Conservation (phyloP, 2,329 filamentous ascomycete genomes). For the Phaeosphaeriaceae sp. region DNA sequence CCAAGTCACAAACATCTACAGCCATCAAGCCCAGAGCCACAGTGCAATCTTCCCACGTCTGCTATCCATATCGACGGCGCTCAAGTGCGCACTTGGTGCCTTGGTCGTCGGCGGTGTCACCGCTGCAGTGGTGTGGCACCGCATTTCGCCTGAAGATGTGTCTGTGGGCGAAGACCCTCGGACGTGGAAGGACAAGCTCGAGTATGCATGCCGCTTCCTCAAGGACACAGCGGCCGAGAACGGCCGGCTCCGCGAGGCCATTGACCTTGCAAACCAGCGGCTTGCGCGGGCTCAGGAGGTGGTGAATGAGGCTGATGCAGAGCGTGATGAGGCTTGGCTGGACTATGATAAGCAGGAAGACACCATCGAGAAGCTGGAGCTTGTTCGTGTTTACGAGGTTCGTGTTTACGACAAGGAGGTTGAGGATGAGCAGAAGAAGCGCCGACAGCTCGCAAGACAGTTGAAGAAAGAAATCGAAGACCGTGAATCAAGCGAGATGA, state of each 20-base stretch:
- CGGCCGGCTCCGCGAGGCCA: background rate
- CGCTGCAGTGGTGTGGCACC: background rate
- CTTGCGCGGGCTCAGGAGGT: background rate
- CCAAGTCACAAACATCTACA: background rate
- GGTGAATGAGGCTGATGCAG: background rate
- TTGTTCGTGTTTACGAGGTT: too few species aligned
- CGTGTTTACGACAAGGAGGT: background rate
- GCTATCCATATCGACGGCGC: background rate
- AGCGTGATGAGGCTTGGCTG: too few species aligned
- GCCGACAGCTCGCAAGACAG: background rate
- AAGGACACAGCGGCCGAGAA: background rate
- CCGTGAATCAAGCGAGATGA: background rate
- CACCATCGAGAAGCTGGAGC: too few species aligned
- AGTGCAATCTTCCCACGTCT: too few species aligned
- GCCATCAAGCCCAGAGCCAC: background rate
- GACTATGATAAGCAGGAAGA: too few species aligned
- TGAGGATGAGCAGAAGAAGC: background rate
- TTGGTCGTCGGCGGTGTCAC: background rate
- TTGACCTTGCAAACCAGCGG: background rate
- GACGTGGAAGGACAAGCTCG: background rate
- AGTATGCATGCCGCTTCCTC: background rate
- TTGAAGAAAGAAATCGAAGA: background rate
- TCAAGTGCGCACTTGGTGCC: background rate
- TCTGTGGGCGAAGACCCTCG: background rate
- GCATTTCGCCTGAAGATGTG: background rate